Evolutionary conservation across 331 rosid species (phyloP).

Genomic region (Ulmus americana): DNA sequence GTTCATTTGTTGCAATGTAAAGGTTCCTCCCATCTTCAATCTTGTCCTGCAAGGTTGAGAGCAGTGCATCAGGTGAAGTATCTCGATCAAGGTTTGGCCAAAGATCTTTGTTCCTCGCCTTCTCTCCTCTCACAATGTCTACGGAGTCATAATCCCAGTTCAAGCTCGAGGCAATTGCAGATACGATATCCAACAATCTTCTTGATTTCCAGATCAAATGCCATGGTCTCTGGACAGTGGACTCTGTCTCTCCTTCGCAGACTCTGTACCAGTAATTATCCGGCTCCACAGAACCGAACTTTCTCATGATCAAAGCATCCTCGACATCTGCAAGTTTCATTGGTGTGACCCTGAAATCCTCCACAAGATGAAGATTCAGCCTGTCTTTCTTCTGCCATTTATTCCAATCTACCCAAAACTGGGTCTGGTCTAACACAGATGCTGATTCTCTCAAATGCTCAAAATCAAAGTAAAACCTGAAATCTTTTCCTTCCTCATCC

Average conservation of each 20-base stretch:
- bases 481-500: slow-evolving; percentile 95
- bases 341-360: slow-evolving; percentile 73
- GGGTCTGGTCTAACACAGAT: slow-evolving; percentile 76
- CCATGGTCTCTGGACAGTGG: slow-evolving; percentile 89
- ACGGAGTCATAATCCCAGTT: slow-evolving; percentile 92
- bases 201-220: slow-evolving; percentile 92
- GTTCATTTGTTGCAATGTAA: slow-evolving; percentile 84
- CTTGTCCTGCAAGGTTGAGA: slow-evolving; percentile 63
- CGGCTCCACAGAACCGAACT: slow-evolving; percentile 85
- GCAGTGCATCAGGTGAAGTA: slow-evolving; percentile 73
- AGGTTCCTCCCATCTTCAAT: slow-evolving; percentile 78
- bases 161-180: slow-evolving; percentile 67
- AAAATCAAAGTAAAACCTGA: slow-evolving; percentile 90
- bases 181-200: slow-evolving; percentile 85
- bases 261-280: slow-evolving; percentile 96
- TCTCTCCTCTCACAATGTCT: slow-evolving; percentile 89
- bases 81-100: slow-evolving; percentile 93
- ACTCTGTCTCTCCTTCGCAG: slow-evolving; percentile 95
- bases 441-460: slow-evolving; percentile 90
- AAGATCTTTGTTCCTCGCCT: slow-evolving; percentile 76
- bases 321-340: slow-evolving; percentile 66
- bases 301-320: slow-evolving; percentile 78
- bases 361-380: slow-evolving; percentile 65
- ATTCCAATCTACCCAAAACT: slow-evolving; percentile 89
- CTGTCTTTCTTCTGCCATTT: slow-evolving; percentile 71